Evolutionary conservation across 352 stramenopile species (phyloP), one percentile per base, ranked within the genome.

Genomic region (Phytophthora brassicae): DNA sequence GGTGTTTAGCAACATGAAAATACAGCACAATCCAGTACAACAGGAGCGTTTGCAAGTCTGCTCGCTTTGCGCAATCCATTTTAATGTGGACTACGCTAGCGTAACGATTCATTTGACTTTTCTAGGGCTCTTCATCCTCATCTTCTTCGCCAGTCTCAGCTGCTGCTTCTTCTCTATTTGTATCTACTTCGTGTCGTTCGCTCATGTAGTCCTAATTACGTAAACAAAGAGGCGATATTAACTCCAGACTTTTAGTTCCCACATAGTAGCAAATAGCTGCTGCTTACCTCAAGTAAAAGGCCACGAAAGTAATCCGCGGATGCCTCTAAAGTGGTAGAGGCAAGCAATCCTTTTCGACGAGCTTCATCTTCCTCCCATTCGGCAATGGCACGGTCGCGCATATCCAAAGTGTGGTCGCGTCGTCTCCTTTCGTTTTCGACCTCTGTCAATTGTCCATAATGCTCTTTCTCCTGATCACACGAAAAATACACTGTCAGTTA

Each of bases 281-380:
- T 8, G 45, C 70, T 66, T 66, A 89, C 83, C 79, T 84, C 79
- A 35, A 93, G 64, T 23, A 91, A 64, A 4, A 91, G 72, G 23
- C 80, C 81, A 29, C 84, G 81, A 52, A 79, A 77, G 57, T 90
- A 66, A 7, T 92, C 84, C 3, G 74, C 60, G 4, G 81, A 79
- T 11, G 73, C 64, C 33, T 92, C 81, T 28, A 92, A 51, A 0
- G 80, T 72, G 16, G 57, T 78, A 2, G 81, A 85, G 19, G 72
- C 74, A 36, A 92, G 45, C 17, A 92, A 24, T 6, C 84, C 84
- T 35, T 81, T 71, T 22, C 81, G 81, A 26, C 78, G 76, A 54
- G 84, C 74, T 57, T 92, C 84, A 0, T 92, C 81, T 41, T 90
- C 81, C 59, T 92, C 84, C 84, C 84, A 92, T 46, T 90, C 84